Evolutionary conservation across 2,329 filamentous ascomycete genomes (phyloP).

Genomic region (Dissoconium aciculare): DNA sequence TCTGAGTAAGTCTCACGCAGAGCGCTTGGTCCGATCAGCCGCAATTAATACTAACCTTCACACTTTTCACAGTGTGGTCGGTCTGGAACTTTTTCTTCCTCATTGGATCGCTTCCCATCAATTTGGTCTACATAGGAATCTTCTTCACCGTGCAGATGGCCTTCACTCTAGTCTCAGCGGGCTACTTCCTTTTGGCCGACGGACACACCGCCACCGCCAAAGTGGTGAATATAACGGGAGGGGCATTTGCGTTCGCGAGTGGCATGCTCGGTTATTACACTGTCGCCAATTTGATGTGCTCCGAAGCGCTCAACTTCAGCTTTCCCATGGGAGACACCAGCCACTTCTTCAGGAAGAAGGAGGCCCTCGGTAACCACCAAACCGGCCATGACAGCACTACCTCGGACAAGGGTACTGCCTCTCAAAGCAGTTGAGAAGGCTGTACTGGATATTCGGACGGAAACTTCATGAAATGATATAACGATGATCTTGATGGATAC

Average conservation of each 20-base stretch:
- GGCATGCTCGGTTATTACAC: conserved; percentile 35
- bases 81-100: conserved; percentile 34
- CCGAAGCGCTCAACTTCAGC: conserved; percentile 25
- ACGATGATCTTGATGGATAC: too few relatives aligned
- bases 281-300: conserved; percentile 29
- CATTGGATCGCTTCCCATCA: conserved; percentile 32
- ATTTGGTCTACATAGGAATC: conserved; percentile 35
- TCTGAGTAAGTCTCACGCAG: conserved; percentile 22
- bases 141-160: conserved; percentile 34
- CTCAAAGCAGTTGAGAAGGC: too few relatives aligned
- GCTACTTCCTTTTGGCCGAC: conserved; percentile 34
- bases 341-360: conserved; percentile 26
- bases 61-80: conserved; percentile 29
- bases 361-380: too few relatives aligned
- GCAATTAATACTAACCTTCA: conserved; percentile 6
- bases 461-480: too few relatives aligned
- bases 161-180: conserved; percentile 30
- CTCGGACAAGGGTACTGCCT: too few relatives aligned
- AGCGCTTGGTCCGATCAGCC: too few relatives aligned
- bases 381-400: too few relatives aligned
- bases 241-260: conserved; percentile 33
- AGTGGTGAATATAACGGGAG: conserved; percentile 31
- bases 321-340: conserved; percentile 31
- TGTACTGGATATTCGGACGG: too few relatives aligned
- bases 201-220: conserved; percentile 22